Conservation (phyloP, 768 basidiomycete genomes). For the Kwoniella newhampshirensis region DNA sequence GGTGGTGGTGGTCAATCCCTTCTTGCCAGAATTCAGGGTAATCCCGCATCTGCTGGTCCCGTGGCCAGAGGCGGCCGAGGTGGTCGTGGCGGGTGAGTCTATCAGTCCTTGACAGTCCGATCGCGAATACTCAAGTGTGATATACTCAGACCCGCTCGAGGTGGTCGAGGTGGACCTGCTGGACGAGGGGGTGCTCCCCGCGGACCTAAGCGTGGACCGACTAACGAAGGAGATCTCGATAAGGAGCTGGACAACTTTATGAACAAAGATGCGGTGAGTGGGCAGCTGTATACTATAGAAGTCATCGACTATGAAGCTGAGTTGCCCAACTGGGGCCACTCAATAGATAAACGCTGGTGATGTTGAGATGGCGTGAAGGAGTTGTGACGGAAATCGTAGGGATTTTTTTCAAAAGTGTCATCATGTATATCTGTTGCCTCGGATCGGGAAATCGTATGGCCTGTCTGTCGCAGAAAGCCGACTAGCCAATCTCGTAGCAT, state of each 20-base stretch:
- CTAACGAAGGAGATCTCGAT: conserved; percentile 78
- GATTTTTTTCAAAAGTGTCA: too few species aligned
- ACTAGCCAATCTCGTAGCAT: too few species aligned
- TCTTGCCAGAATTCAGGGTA: conserved; percentile 40
- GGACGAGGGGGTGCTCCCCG: conserved; percentile 55
- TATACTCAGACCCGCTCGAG: not conserved
- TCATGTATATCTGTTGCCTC: too few species aligned
- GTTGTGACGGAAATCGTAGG: too few species aligned
- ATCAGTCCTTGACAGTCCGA: not conserved
- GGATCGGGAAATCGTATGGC: too few species aligned
- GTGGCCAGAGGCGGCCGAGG: conserved; percentile 20
- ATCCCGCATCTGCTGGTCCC: not conserved
- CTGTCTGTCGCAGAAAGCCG: too few species aligned
- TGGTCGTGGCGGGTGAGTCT: conserved; percentile 31
- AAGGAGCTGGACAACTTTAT: conserved; percentile 69
- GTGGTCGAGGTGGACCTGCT: conserved; percentile 53
- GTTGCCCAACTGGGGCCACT: not conserved
- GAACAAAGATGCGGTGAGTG: conserved; percentile 34
- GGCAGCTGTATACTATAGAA: too few species aligned
- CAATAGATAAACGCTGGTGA: conserved; percentile 12
- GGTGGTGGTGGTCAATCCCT: conserved; percentile 29
- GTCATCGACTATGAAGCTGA: not conserved
- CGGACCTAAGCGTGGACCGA: conserved; percentile 57
- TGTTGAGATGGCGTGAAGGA: conserved; percentile 31
- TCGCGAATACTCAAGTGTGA: too few species aligned